Percentiles rank a stretch among this genome's conserved stretches.
Evolutionary conservation across 2,329 filamentous ascomycete genomes (phyloP).

Genomic region (Xylariaceae sp.): DNA sequence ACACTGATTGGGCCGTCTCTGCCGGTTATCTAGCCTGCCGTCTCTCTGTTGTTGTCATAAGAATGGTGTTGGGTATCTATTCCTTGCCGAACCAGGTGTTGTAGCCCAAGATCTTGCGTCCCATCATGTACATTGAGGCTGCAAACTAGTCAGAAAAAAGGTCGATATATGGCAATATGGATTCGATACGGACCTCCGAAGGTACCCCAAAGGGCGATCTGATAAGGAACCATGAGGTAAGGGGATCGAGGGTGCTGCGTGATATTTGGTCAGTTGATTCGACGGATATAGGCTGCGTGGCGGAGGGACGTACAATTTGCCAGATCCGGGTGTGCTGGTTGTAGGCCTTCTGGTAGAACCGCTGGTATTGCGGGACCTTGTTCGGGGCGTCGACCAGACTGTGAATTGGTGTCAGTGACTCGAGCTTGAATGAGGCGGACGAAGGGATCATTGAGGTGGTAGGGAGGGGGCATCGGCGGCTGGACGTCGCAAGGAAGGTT

Average conservation of each 20-base stretch:
- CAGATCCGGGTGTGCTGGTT: constrained; percentile 66
- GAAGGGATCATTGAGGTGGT: constrained; percentile 15
- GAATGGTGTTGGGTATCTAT: constrained; percentile 31
- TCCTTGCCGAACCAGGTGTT: constrained; percentile 70
- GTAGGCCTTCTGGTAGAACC: constrained; percentile 70
- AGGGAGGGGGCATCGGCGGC: not conserved
- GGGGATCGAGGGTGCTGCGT: constrained; percentile 61
- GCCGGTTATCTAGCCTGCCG: not conserved
- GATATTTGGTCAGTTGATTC: constrained; percentile 24
- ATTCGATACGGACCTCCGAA: constrained; percentile 55
- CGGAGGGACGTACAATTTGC: constrained; percentile 63
- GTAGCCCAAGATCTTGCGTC: constrained; percentile 69
- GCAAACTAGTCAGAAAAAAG: constrained; percentile 17
- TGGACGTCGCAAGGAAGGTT: no score
- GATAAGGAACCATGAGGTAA: constrained; percentile 65
- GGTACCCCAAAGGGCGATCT: constrained; percentile 58
- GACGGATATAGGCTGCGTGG: not conserved
- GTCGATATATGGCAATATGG: not conserved
- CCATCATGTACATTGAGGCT: constrained; percentile 67
- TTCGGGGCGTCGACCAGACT: constrained; percentile 69
- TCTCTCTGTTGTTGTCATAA: constrained; percentile 8
- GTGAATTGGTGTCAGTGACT: constrained; percentile 20
- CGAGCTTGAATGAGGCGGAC: constrained; percentile 2
- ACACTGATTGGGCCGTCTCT: constrained; percentile 8
- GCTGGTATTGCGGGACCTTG: constrained; percentile 71